These are phyloP conservation scores for Chytriomyces hyalinus DNA, from an alignment of 192 early-diverging fungal species.

Conservation along the genomic window DNA sequence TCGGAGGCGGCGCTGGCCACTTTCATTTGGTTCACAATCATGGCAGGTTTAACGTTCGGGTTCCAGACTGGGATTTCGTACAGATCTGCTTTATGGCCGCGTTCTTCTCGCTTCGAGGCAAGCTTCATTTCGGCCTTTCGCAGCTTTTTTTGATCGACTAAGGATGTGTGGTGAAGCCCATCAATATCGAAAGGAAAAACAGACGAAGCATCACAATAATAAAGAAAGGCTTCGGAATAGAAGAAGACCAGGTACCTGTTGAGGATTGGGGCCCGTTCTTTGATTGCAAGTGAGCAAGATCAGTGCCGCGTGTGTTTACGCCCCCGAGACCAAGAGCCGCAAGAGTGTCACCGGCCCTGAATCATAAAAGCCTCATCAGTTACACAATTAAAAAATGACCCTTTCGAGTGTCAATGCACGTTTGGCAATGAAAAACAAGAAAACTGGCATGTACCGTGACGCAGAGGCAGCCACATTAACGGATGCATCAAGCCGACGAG, in stretches of 20 bases:
- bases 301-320: not conserved
- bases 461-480: not conserved
- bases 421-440: no score
- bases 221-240: no score
- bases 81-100: slow-evolving; percentile 67
- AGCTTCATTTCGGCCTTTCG: slow-evolving; percentile 91
- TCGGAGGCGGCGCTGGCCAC: slow-evolving; percentile 69
- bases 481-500: not conserved
- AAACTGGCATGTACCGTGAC: no score
- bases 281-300: slow-evolving; percentile 27
- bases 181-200: not conserved
- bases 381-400: no score
- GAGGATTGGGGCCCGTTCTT: slow-evolving; percentile 28
- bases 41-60: slow-evolving; percentile 57
- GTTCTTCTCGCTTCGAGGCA: slow-evolving; percentile 86
- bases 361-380: not conserved
- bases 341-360: slow-evolving; percentile 10
- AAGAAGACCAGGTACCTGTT: slow-evolving; percentile 8
- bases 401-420: no score
- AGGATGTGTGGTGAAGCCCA: slow-evolving; percentile 16
- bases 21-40: slow-evolving; percentile 90
- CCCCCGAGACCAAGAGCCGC: slow-evolving; percentile 33
- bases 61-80: slow-evolving; percentile 70
- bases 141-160: slow-evolving; percentile 74
- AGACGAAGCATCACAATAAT: not conserved